Percentiles rank a stretch among this genome's conserved stretches.
Evolutionary conservation across 345 rosid species (phyloP).

Genomic region (Sisymbrium irio): DNA sequence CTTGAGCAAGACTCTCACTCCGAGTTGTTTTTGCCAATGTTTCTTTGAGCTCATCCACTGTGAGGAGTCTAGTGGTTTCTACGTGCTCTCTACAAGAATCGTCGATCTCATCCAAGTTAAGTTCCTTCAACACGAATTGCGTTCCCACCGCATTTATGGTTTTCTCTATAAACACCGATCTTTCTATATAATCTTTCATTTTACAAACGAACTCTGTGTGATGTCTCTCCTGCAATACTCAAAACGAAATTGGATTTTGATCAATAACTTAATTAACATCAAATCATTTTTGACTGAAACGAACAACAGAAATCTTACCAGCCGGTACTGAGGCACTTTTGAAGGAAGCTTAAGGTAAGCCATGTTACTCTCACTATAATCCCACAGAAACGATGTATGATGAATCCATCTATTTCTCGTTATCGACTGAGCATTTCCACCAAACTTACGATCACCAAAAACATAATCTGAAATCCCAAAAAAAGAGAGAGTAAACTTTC

Average conservation of each 20-base stretch:
- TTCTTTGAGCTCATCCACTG: slow-evolving; percentile 17
- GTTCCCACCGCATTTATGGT: slow-evolving; percentile 49
- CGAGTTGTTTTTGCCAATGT: background rate
- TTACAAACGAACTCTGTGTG: slow-evolving; percentile 64
- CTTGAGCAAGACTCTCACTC: slow-evolving; percentile 14
- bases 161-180: slow-evolving; percentile 55
- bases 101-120: slow-evolving; percentile 10
- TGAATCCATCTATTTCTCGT: slow-evolving; percentile 74
- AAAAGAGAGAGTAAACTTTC: background rate
- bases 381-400: slow-evolving; percentile 86
- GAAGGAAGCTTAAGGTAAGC: slow-evolving; percentile 66
- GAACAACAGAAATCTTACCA: slow-evolving; percentile 28
- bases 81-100: slow-evolving; percentile 1
- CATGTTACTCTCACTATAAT: slow-evolving; percentile 59
- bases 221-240: slow-evolving; percentile 52
- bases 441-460: slow-evolving; percentile 73
- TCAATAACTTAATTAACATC: background rate
- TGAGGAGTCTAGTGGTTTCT: slow-evolving; percentile 22
- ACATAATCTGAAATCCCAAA: slow-evolving; percentile 59
- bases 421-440: slow-evolving; percentile 89
- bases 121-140: slow-evolving; percentile 12
- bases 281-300: background rate
- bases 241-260: background rate
- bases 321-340: slow-evolving; percentile 58
- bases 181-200: slow-evolving; percentile 63